phyloP scores from a whole-genome alignment of 164 flowering plant species.

The Umbellularia californica region DNA sequence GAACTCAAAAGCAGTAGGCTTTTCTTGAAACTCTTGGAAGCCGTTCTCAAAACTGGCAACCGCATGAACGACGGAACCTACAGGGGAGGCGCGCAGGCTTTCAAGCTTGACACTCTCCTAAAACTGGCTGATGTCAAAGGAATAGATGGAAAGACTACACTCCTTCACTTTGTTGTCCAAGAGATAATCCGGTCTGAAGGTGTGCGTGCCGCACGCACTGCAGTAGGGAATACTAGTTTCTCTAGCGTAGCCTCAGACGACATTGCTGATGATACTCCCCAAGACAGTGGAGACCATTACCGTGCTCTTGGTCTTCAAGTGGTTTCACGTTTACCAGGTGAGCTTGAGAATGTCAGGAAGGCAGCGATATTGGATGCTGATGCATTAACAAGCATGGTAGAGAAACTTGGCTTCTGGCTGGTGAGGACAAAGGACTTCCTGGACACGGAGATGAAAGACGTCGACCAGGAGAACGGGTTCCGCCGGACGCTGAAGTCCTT shows the following conservation, averaged over 20 bases:
- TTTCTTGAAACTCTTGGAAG: slow-evolving; percentile 88
- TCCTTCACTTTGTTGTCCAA: slow-evolving; percentile 84
- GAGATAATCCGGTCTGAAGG: slow-evolving; percentile 93
- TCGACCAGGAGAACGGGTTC: slow-evolving; percentile 47
- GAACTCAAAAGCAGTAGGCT: slow-evolving; percentile 74
- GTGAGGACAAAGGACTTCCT: slow-evolving; percentile 43
- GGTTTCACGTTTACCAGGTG: slow-evolving; percentile 56
- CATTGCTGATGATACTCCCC: slow-evolving; percentile 15
- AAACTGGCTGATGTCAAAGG: slow-evolving; percentile 92
- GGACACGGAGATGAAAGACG: slow-evolving; percentile 43
- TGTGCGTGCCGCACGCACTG: slow-evolving; percentile 56
- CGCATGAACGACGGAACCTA: slow-evolving; percentile 96
- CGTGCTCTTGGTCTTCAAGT: slow-evolving; percentile 74
- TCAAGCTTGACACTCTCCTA: slow-evolving; percentile 90
- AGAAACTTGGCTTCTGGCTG: slow-evolving; percentile 44
- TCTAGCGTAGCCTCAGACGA: slow-evolving; percentile 60
- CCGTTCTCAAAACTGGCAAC: slow-evolving; percentile 94
- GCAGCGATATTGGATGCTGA: slow-evolving; percentile 74
- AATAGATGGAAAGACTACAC: slow-evolving; percentile 86
- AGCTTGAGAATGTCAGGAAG: slow-evolving; percentile 69
- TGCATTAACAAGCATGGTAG: slow-evolving; percentile 42
- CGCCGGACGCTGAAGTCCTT: slow-evolving; percentile 42
- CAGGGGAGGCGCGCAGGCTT: slow-evolving; percentile 94
- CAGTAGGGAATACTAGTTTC: slow-evolving; percentile 40
- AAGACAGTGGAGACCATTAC: slow-evolving; percentile 48